A percentile compares a stretch with the other conserved stretches of the same genome.
Conservation (phyloP, 495 filamentous ascomycete species). For the Cladorrhinum samala region DNA sequence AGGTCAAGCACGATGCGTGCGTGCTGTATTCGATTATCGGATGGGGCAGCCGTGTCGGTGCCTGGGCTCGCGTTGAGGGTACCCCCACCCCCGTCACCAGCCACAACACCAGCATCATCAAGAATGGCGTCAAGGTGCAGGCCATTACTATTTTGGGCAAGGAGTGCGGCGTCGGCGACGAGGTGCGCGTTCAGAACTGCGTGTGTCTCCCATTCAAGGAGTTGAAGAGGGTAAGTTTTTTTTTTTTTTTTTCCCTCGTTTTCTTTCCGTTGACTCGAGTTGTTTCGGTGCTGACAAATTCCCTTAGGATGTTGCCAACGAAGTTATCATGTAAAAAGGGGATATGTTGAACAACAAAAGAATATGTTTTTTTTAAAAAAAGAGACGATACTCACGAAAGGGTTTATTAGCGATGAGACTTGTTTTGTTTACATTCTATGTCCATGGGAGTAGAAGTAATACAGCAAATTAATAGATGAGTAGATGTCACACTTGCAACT, state of each 20-base stretch:
- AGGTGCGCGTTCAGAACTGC: constrained; percentile 97
- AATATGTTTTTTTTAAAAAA: too few species aligned
- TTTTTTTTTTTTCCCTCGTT: not conserved
- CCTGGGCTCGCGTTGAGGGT: constrained; percentile 96
- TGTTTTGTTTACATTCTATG: too few species aligned
- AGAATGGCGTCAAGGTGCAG: constrained; percentile 97
- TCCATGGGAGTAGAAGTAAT: too few species aligned
- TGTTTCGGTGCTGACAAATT: constrained; percentile 1
- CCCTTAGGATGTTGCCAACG: constrained; percentile 76
- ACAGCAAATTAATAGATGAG: too few species aligned
- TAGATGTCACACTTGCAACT: too few species aligned
- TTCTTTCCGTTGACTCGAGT: not conserved
- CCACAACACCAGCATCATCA: constrained; percentile 91
- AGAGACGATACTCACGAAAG: constrained; percentile 5
- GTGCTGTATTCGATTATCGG: constrained; percentile 95
- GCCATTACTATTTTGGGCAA: constrained; percentile 97
- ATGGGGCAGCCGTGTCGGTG: constrained; percentile 91
- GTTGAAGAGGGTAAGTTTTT: constrained; percentile 78
- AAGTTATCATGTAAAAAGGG: constrained; percentile 82
- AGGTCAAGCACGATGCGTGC: constrained; percentile 96
- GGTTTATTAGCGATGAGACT: not conserved
- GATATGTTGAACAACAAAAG: too few species aligned
- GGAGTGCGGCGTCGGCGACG: constrained; percentile 90
- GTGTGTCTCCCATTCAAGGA: constrained; percentile 98
- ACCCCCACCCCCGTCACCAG: constrained; percentile 83